Conservation (phyloP, 2,329 filamentous ascomycete genomes). For the Knufia petricola region DNA sequence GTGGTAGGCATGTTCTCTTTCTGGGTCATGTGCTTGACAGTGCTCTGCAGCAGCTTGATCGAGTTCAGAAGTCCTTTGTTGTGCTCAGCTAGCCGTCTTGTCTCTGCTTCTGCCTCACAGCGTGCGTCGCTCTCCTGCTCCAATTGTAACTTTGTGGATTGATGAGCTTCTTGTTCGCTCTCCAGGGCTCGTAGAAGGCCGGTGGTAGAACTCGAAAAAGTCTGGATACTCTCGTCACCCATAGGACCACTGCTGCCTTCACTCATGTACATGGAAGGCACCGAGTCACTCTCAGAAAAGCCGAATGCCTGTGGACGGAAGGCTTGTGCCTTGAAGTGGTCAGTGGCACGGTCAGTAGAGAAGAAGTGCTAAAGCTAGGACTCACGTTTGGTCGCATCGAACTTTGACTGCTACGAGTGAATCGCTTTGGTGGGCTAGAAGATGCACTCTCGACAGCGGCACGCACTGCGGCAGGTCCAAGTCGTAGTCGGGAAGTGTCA, state of each 20-base stretch:
- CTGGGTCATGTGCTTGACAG: slow-evolving; percentile 16
- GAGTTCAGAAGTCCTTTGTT: slow-evolving; percentile 14
- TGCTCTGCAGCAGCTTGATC: slow-evolving; percentile 16
- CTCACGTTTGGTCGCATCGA: slow-evolving; percentile 11
- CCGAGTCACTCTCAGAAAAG: background rate
- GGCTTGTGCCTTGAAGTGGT: slow-evolving; percentile 6
- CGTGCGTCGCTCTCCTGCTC: slow-evolving; percentile 11
- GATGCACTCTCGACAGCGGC: slow-evolving; percentile 15
- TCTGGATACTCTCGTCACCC: background rate
- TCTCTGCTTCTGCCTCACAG: slow-evolving; percentile 11
- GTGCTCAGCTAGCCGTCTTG: slow-evolving; percentile 10
- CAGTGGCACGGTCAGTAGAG: background rate
- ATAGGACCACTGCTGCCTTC: background rate
- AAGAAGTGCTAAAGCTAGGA: background rate
- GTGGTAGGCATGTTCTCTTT: background rate
- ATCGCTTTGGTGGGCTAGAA: background rate
- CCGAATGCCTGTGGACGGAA: background rate
- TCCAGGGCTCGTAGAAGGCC: slow-evolving; percentile 14
- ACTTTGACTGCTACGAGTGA: background rate
- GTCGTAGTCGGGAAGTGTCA: slow-evolving; percentile 16
- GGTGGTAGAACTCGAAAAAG: background rate
- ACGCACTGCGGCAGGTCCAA: slow-evolving; percentile 18
- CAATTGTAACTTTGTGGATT: slow-evolving; percentile 13
- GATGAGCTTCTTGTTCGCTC: slow-evolving; percentile 20
- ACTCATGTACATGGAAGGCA: slow-evolving; percentile 2